phyloP scores from a whole-genome alignment of 805 yeast species.

The Cyberlindnera bimundalis region DNA sequence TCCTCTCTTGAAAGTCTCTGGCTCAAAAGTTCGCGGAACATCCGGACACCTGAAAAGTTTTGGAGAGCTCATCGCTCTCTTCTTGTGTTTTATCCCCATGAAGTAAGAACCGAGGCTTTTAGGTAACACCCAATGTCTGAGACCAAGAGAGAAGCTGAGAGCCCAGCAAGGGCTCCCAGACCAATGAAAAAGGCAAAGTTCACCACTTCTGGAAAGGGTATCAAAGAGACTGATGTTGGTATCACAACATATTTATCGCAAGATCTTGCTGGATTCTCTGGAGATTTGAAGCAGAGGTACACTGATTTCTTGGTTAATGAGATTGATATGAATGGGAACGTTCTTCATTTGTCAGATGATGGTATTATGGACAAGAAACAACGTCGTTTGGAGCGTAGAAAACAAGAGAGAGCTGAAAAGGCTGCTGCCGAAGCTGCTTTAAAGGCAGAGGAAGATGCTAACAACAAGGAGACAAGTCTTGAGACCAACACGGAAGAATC shows the following conservation, averaged over 20 bases:
- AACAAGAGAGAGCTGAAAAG: conserved; percentile 30
- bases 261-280: conserved; percentile 61
- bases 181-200: conserved; percentile 23
- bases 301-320: conserved; percentile 95
- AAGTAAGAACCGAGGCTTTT: too few relatives aligned
- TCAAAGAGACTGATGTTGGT: conserved; percentile 81
- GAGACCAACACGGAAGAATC: not conserved
- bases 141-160: conserved; percentile 25
- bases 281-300: conserved; percentile 82
- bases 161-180: conserved; percentile 9
- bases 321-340: conserved; percentile 62
- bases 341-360: conserved; percentile 69
- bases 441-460: not conserved
- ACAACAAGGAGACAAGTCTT: conserved; percentile 16
- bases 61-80: conserved; percentile 2
- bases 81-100: too few relatives aligned
- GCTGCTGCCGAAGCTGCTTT: conserved; percentile 1
- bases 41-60: conserved; percentile 15
- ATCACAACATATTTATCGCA: conserved; percentile 66
- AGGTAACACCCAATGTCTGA: conserved; percentile 17
- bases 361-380: conserved; percentile 59
- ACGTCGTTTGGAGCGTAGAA: conserved; percentile 34
- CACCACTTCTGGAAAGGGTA: conserved; percentile 33
- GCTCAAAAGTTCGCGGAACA: not conserved
- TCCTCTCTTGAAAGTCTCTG: too few relatives aligned